Base-by-base conservation (phyloP, 2,329 filamentous ascomycete genomes). In the Didymella arachidicola region DNA sequence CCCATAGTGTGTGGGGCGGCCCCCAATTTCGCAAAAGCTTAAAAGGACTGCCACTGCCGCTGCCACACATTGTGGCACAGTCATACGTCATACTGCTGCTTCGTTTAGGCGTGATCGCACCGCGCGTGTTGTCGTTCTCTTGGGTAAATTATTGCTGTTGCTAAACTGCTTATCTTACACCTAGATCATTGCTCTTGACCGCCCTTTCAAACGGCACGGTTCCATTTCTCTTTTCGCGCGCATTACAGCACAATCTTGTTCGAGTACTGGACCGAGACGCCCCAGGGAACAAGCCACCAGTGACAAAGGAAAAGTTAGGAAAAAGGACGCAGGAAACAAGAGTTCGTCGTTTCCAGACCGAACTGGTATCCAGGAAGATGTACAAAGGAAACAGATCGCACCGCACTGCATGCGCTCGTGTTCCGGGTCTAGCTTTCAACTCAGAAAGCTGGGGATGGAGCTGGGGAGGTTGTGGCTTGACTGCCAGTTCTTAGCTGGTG, bases 401-500 rank as follows among this genome's bases (percentile, higher is more conserved):
- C 19, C 53, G 47, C 4, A 22, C 47, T 36, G 19, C 46, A 26
- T 5, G 41, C 53, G 46, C 46, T 39, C 34, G 26, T 26, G 8
- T 57, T 51, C 38, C 39, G 10, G 2, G 8, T 27, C 2, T 3
- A 18, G 47, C 32, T 29, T 42, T 10, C 32, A 25, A 14, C 8
- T 30, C 27, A 46, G 41, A 48, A 57, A 34, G 41, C 41, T 34
- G 41, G 32, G 25, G 32, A 7, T 42, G 30, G 34, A 26, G 19
- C n/a, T 39, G 36, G 8, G n/a, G 36, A 3, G 43, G 51, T 39
- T 54, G 43, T 7, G 43, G 51, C 29, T 36, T 30, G 38, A 44
- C 48, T 39, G 55, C 34, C 55, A 38, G 49, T 39, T 25, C 29
- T 59, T 54, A 59, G 56, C 26, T 59, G 56, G 56, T 56, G 10